These are phyloP conservation scores for Penicillium paxilli DNA, from an alignment of 495 filamentous ascomycete genomes.

Conservation along the genomic window DNA sequence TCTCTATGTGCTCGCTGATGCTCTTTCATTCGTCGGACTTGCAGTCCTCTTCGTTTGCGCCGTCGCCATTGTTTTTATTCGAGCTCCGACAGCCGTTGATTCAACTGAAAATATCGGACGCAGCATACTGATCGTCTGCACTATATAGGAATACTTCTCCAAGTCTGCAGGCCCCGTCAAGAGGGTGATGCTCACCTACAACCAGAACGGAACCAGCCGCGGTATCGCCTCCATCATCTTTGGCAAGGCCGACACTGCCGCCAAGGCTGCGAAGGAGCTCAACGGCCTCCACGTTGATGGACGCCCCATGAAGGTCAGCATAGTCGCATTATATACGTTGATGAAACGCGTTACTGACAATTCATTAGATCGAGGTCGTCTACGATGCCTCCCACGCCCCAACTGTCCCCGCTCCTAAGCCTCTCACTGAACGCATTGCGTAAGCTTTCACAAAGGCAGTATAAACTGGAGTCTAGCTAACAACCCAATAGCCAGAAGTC, in stretches of 20 bases:
- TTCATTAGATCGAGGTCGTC: slow-evolving; percentile 78
- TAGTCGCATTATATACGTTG: background rate
- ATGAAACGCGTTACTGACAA: slow-evolving; percentile 20
- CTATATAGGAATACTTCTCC: slow-evolving; percentile 90
- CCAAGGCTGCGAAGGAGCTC: slow-evolving; percentile 75
- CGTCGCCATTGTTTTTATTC: slow-evolving; percentile 26
- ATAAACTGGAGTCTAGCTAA: slow-evolving; percentile 7
- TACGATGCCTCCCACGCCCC: slow-evolving; percentile 73
- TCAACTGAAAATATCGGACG: slow-evolving; percentile 22
- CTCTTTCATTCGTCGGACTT: slow-evolving; percentile 40
- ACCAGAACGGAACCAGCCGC: slow-evolving; percentile 85
- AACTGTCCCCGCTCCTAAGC: slow-evolving; percentile 63
- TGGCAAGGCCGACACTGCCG: slow-evolving; percentile 70
- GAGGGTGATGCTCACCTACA: slow-evolving; percentile 84
- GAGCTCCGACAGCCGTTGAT: slow-evolving; percentile 21
- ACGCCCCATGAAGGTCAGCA: slow-evolving; percentile 80
- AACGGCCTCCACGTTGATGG: slow-evolving; percentile 89
- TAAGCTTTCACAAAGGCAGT: slow-evolving; percentile 40
- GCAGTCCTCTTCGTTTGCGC: slow-evolving; percentile 22
- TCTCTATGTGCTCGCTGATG: slow-evolving; percentile 74
- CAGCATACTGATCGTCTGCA: slow-evolving; percentile 43
- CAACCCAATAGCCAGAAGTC: slow-evolving; percentile 57
- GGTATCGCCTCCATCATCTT: slow-evolving; percentile 85
- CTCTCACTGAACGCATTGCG: slow-evolving; percentile 83
- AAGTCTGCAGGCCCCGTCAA: slow-evolving; percentile 88